These are phyloP conservation scores for Fusarium brachygibbosum DNA, from an alignment of 2,329 filamentous ascomycete species.

Conservation along the genomic window DNA sequence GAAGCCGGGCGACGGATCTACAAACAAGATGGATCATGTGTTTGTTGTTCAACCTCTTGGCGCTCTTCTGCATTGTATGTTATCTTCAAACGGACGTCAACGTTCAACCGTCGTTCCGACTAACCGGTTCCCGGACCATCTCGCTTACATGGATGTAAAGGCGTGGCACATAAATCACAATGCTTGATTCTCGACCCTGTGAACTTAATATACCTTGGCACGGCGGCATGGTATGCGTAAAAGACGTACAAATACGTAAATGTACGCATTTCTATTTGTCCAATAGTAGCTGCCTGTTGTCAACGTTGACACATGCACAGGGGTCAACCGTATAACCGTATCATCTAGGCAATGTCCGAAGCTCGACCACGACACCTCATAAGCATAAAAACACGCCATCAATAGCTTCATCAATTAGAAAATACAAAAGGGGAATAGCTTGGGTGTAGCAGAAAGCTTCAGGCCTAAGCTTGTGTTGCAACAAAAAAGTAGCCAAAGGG, in stretches of 20 bases:
- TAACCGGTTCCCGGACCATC: neutral
- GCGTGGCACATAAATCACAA: neutral
- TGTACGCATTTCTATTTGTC: neutral
- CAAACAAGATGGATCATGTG: neutral
- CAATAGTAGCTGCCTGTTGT: rapidly evolving
- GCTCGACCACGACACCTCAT: neutral
- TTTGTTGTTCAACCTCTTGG: neutral
- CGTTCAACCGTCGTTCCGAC: neutral
- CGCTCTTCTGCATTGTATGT: neutral
- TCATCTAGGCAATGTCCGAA: slow-evolving; percentile 5
- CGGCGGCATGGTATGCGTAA: neutral
- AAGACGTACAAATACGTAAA: slow-evolving; percentile 17
- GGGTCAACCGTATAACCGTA: neutral
- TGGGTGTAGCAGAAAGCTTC: too few relatives aligned
- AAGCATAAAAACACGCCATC: neutral
- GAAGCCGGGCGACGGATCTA: neutral
- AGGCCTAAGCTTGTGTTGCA: too few relatives aligned
- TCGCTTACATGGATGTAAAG: neutral
- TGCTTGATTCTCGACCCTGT: neutral
- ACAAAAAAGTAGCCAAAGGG: too few relatives aligned
- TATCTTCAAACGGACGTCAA: neutral
- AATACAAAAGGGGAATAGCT: neutral
- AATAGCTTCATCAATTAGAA: neutral
- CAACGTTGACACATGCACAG: neutral
- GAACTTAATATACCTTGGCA: neutral